These are phyloP conservation scores for Aphanoascus verrucosus DNA, from an alignment of 2,329 filamentous ascomycete species.

Conservation along the genomic window DNA sequence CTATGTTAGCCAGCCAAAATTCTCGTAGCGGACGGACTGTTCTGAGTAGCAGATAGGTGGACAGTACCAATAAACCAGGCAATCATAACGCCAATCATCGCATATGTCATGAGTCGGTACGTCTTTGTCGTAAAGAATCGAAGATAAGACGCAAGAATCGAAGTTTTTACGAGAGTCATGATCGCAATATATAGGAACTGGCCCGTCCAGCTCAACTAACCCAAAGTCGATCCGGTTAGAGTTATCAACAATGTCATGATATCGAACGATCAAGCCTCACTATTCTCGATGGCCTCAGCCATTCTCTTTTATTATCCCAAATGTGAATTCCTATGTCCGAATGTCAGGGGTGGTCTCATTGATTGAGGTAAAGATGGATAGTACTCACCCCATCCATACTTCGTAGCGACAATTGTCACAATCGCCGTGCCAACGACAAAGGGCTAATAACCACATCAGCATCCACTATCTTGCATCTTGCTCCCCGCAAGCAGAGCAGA, in stretches of 20 bases:
- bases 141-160: constrained; percentile 17
- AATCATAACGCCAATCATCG: constrained; percentile 11
- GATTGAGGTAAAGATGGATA: neutral
- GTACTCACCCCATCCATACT: constrained; percentile 17
- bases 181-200: constrained; percentile 15
- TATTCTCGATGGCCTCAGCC: constrained; percentile 11
- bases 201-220: constrained; percentile 15
- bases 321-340: constrained; percentile 15
- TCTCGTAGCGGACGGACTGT: neutral
- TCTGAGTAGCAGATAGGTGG: neutral
- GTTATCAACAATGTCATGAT: neutral
- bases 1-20: neutral
- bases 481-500: neutral
- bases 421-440: constrained; percentile 12
- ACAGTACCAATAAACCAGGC: constrained; percentile 15
- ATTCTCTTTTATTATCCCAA: constrained; percentile 17
- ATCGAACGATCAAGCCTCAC: constrained; percentile 5
- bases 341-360: neutral
- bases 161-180: constrained; percentile 15
- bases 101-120: constrained; percentile 11
- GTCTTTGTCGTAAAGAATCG: constrained; percentile 13
- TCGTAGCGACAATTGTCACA: constrained; percentile 14
- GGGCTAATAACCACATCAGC: constrained; percentile 8
- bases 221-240: neutral
- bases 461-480: neutral